Conservation (phyloP, 495 filamentous ascomycete genomes). For the Beverwykella pulmonaria region DNA sequence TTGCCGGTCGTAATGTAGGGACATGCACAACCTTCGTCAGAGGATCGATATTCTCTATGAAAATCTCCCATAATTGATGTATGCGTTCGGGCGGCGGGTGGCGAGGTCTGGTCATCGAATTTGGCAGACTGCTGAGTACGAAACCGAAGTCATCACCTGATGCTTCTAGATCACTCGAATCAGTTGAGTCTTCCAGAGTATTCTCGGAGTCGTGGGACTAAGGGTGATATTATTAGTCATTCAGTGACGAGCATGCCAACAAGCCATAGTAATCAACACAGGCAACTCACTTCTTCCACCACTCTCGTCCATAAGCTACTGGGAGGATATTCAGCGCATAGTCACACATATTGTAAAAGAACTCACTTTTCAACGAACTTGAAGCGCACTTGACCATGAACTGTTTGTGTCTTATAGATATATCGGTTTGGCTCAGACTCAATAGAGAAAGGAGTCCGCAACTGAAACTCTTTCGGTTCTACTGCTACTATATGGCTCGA, state of each 20-base stretch:
- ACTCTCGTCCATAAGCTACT: slow-evolving; percentile 26
- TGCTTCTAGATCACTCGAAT: slow-evolving; percentile 18
- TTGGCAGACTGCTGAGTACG: slow-evolving; percentile 9
- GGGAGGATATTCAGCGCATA: not conserved
- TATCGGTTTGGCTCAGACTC: not conserved
- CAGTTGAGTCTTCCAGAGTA: slow-evolving; percentile 7
- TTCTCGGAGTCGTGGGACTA: slow-evolving; percentile 16
- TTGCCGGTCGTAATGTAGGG: slow-evolving; percentile 21
- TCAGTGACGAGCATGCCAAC: not conserved
- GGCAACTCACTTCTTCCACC: slow-evolving; percentile 21
- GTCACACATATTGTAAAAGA: not conserved
- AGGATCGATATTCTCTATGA: slow-evolving; percentile 23
- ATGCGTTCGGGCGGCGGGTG: slow-evolving; percentile 24
- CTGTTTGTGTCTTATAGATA: not conserved
- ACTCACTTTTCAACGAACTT: slow-evolving; percentile 15
- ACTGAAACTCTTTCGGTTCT: not conserved
- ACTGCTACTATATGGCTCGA: slow-evolving; percentile 6
- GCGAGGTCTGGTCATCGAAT: slow-evolving; percentile 1
- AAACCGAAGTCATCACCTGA: slow-evolving; percentile 23
- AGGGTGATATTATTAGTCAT: slow-evolving; percentile 8
- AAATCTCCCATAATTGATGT: slow-evolving; percentile 39
- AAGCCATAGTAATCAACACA: not conserved
- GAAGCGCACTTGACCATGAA: slow-evolving; percentile 9
- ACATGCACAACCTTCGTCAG: slow-evolving; percentile 18
- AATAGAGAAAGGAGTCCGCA: not conserved